Evolutionary conservation across 2,329 filamentous ascomycete genomes (phyloP).

Genomic region (Fusarium nygamai): DNA sequence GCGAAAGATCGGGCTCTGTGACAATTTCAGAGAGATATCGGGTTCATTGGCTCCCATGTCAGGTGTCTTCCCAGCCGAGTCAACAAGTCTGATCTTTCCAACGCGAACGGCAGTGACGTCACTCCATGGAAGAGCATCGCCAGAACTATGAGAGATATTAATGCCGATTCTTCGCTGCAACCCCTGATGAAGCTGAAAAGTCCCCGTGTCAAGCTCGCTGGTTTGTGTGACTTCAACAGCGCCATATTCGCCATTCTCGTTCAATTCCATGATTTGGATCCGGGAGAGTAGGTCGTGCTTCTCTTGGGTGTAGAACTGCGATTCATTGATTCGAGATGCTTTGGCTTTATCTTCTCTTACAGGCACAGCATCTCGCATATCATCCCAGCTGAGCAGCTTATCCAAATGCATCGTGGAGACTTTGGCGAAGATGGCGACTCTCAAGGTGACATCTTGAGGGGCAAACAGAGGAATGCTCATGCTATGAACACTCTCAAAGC

Average conservation of each 20-base stretch:
- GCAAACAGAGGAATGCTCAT: constrained; percentile 88
- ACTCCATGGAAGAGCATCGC: constrained; percentile 88
- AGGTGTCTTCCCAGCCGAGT: constrained; percentile 84
- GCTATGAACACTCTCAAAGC: constrained; percentile 97
- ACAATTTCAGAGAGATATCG: constrained; percentile 80
- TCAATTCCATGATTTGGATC: constrained; percentile 89
- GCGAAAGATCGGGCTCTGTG: constrained; percentile 80
- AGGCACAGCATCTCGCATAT: constrained; percentile 85
- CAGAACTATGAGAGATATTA: constrained; percentile 90
- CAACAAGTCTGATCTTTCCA: constrained; percentile 83
- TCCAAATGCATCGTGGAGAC: constrained; percentile 95
- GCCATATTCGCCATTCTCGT: constrained; percentile 89
- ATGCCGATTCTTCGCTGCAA: constrained; percentile 88
- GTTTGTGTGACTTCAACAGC: constrained; percentile 93
- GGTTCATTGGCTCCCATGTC: constrained; percentile 78
- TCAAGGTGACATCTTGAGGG: constrained; percentile 76
- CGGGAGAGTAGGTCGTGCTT: constrained; percentile 91
- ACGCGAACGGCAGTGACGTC: constrained; percentile 81
- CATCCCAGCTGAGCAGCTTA: constrained; percentile 97
- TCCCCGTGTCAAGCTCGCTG: constrained; percentile 84
- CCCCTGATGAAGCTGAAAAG: constrained; percentile 95
- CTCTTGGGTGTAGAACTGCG: constrained; percentile 92
- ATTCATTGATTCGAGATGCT: constrained; percentile 81
- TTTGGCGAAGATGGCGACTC: constrained; percentile 90
- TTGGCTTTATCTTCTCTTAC: constrained; percentile 62